Evolutionary conservation across 768 basidiomycete genomes (phyloP).

Genomic region (Grammothele lineata): DNA sequence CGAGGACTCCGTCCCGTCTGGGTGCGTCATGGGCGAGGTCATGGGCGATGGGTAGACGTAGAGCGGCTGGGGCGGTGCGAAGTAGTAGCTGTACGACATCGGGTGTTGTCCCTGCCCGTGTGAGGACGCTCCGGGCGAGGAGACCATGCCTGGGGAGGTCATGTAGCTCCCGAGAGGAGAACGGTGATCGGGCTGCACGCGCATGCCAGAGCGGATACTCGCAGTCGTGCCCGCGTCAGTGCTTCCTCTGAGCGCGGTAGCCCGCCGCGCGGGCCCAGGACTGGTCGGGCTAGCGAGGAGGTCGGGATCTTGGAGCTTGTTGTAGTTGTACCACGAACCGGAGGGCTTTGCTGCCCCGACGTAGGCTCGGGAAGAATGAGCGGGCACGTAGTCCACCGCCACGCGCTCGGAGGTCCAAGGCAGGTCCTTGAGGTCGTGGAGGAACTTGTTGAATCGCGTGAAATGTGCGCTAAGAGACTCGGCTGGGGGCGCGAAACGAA

Average conservation of each 20-base stretch:
- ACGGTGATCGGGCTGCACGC: conserved; percentile 6
- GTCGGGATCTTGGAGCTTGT: conserved; percentile 20
- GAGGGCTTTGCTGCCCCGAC: conserved; percentile 12
- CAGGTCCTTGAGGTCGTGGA: conserved; percentile 29
- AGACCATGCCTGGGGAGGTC: conserved; percentile 14
- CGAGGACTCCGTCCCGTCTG: neutral
- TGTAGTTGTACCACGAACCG: conserved; percentile 23
- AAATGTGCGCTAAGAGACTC: conserved; percentile 28
- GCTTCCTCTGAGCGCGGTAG: neutral
- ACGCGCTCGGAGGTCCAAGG: conserved; percentile 35
- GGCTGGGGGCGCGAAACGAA: conserved; percentile 11
- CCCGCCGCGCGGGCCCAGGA: neutral
- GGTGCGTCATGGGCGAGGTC: conserved; percentile 4
- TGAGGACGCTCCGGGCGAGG: conserved; percentile 19
- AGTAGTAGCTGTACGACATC: conserved; percentile 21
- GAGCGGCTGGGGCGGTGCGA: conserved; percentile 17
- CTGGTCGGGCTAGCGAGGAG: conserved; percentile 19
- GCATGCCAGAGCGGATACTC: neutral
- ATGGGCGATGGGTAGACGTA: conserved; percentile 18
- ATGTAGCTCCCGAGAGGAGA: conserved; percentile 9
- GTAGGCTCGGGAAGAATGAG: conserved; percentile 22
- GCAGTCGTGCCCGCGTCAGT: conserved; percentile 6
- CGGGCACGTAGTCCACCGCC: conserved; percentile 31
- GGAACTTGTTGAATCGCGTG: conserved; percentile 27
- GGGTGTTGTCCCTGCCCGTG: conserved; percentile 19